Evolutionary conservation across 2,329 filamentous ascomycete genomes (phyloP), one percentile per base, ranked within the genome.

Genomic region (Colletotrichum shisoi): DNA sequence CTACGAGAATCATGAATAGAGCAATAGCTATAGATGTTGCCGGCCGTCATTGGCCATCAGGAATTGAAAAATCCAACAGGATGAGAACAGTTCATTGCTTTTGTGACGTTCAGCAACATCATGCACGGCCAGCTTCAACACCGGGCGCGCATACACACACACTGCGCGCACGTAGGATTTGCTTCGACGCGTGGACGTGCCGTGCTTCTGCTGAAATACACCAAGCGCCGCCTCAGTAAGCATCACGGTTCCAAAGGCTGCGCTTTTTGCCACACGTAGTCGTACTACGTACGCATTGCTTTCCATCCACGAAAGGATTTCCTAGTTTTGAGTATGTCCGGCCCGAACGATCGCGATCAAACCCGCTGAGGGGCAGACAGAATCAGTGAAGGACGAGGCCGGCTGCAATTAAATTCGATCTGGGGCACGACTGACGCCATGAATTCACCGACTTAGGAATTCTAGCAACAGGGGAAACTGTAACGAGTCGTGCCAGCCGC

Each of bases 381-480:
- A 64, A 68, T 57, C 63, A 63, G 27, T 59, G 72, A 72, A 75
- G 72, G 76, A 76, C 81, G 80, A 81, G 79, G 83, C 81, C 83
- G 80, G 83, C 82, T 92, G 90, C 90, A 93, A 94, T 94, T 91
- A 84, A 85, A 80, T 81, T 90, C 80, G 69, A 76, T 92, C 91
- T 94, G 86, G 85, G 89, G 87, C 89, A 87, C 85, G 87, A 90
- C 86, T 88, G 91, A 93, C 91, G 89, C 90, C 80, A 75, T 74
- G 71, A 71, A 82, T 84, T 82, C 83, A 84, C 88, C 80, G 79
- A 73, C 76, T 77, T 72, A 76, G 76, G 82, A 82, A 89, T 83
- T 84, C 86, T 89, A 91, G 90, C 90, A 93, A 93, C 89, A 91
- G 88, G 90, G 90, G 87, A 85, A 86, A 86, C 65, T 77, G 82